Base-by-base conservation (phyloP, 306 rosid genomes). In the Rosa persica region DNA sequence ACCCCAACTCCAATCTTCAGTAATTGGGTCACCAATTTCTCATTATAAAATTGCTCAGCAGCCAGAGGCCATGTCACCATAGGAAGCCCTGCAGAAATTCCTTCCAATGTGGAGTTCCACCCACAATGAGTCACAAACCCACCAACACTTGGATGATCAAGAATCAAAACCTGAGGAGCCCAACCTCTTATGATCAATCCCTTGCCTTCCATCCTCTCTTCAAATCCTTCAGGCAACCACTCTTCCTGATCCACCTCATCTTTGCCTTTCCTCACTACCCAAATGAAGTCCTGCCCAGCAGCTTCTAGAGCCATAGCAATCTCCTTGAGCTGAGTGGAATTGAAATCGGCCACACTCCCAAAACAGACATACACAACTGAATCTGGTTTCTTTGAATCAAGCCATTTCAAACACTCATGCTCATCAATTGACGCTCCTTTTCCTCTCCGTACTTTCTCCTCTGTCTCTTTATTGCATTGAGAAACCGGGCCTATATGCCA, bases 51-150 rank as follows among this genome's bases (percentile, higher is more conserved):
- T 23, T 86, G 87, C 27, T 83, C 87, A 1, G 87, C 84, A 19
- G 82, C 7, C 43, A 78, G 39, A 0, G 85, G 87, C 89, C 89
- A 83, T 42, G 89, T 83, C 71, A 86, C 82, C 87, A 86, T 83
- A 0, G 85, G 84, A 67, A 86, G 5, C 12, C 87, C 87, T 0
- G 83, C 83, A 16, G 80, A n/a, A 3, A 86, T 52, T 1, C 83
- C 89, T 76, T 86, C 87, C 79, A 84, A 38, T 15, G 76, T 71
- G 2, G 86, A 84, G 19, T 87, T 87, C 90, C 90, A 87, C 10
- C 90, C 88, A 57, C 90, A 84, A 22, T 87, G 90, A 46, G 88
- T 87, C 83, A 87, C 77, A 70, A 87, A 87, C 15, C 84, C 82
- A 10, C 90, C 88, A 10, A 81, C 55, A 0, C 81, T 82, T 7